Conservation (phyloP, 345 rosid genomes). For the Eucalyptus sp. region DNA sequence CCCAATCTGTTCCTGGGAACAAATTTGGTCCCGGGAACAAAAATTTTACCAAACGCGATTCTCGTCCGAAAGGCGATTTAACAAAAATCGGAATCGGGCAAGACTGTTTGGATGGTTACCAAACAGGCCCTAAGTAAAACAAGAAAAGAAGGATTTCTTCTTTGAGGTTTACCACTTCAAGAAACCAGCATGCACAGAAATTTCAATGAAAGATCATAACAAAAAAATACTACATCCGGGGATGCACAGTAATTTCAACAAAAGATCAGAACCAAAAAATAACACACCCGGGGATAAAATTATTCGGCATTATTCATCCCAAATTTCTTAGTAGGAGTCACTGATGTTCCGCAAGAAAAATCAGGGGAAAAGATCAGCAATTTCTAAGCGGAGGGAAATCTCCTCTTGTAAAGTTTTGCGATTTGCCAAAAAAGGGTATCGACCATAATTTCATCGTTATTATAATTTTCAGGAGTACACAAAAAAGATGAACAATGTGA, state of each 20-base stretch:
- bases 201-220: neutral
- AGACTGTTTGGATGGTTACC: too few relatives aligned
- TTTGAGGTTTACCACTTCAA: neutral
- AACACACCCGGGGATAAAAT: neutral
- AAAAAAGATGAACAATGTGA: neutral
- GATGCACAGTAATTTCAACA: neutral
- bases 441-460: neutral
- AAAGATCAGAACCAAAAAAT: neutral
- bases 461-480: neutral
- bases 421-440: neutral
- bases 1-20: too few relatives aligned
- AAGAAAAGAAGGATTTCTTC: neutral
- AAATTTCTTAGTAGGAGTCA: neutral
- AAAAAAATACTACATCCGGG: neutral
- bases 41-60: too few relatives aligned
- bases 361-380: neutral
- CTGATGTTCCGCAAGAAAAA: neutral
- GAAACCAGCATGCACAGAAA: neutral
- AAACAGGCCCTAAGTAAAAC: neutral
- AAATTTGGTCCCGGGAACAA: too few relatives aligned
- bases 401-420: neutral
- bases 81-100: too few relatives aligned
- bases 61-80: too few relatives aligned
- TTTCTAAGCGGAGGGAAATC: neutral
- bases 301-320: neutral